Base-by-base conservation (phyloP, 164 flowering plant species). In the Protea cynaroides region DNA sequence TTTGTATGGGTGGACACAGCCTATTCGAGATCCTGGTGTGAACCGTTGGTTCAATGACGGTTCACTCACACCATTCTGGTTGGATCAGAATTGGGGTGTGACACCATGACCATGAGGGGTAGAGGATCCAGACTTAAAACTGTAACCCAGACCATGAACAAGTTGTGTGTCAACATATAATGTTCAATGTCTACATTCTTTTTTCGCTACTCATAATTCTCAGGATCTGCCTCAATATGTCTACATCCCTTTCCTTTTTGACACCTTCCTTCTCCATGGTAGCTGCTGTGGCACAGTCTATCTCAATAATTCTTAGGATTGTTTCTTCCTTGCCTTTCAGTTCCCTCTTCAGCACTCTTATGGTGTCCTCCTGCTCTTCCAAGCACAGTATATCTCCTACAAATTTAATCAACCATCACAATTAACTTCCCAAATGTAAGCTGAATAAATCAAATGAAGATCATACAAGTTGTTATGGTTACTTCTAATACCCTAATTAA, bases 151-250 rank as follows among this genome's bases (percentile, higher is more conserved):
- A n/a, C n/a, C n/a, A n/a, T n/a, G n/a, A n/a, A n/a, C n/a, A n/a
- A n/a, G n/a, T n/a, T n/a, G n/a, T n/a, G n/a, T n/a, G n/a, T n/a
- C n/a, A n/a, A n/a, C n/a, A n/a, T n/a, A n/a, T n/a, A n/a, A n/a
- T n/a, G n/a, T n/a, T n/a, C n/a, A n/a, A n/a, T n/a, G n/a, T n/a
- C n/a, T n/a, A n/a, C n/a, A n/a, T n/a, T n/a, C n/a, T 77, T 60
- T 54, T 71, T 51, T 63, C 80, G 73, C 68, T 76, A 77, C 78
- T 72, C 67, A 80, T 74, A 46, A 87, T 87, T 58, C 81, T 70
- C 72, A 84, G 62, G 71, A 87, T 84, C 67, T 87, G 92, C 60
- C 84, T 81, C 38, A 87, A 69, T n/a, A 83, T 83, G 67, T 84
- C 89, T n/a, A 80, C 51, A 66, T 84, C 86, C 47, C 86, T 69